phyloP scores from a whole-genome alignment of 2,329 filamentous ascomycete species.

The Claviceps sp. region DNA sequence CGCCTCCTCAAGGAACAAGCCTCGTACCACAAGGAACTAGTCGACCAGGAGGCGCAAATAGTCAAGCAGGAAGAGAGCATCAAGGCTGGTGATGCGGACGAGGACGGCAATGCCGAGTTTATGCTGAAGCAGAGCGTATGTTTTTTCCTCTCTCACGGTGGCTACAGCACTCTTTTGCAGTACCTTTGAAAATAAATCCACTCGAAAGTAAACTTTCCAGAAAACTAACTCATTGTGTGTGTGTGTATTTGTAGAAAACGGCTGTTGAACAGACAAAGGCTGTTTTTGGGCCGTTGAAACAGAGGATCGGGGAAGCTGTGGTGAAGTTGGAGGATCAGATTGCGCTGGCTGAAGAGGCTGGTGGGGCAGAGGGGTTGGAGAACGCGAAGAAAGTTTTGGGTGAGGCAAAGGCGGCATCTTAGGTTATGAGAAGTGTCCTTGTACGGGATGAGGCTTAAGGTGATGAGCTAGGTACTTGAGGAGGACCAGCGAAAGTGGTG shows the following conservation, averaged over 20 bases:
- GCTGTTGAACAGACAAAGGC: constrained; percentile 80
- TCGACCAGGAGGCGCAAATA: constrained; percentile 59
- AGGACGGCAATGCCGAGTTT: constrained; percentile 65
- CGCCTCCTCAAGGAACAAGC: constrained; percentile 85
- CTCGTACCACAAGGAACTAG: constrained; percentile 78
- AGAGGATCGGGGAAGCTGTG: constrained; percentile 59
- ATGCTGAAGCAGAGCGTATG: constrained; percentile 76
- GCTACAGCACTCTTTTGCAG: too few relatives aligned
- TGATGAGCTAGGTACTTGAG: background rate
- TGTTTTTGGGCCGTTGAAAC: constrained; percentile 59
- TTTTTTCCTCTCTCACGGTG: background rate
- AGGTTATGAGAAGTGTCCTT: background rate
- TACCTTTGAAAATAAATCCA: too few relatives aligned
- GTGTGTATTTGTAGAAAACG: constrained; percentile 42
- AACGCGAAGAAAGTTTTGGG: constrained; percentile 41
- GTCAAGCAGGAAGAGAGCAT: constrained; percentile 52
- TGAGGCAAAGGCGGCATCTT: constrained; percentile 28
- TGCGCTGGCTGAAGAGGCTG: constrained; percentile 36
- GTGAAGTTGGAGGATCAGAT: constrained; percentile 64
- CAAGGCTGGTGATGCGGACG: constrained; percentile 32
- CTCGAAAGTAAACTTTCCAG: too few relatives aligned
- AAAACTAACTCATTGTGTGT: background rate
- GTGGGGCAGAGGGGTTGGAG: constrained; percentile 34
- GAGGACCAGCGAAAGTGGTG: background rate
- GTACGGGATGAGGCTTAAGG: background rate